Evolutionary conservation across 1,139 yeast species (phyloP), one percentile per base, ranked within the genome.

Genomic region (Meyerozyma smithsonii): DNA sequence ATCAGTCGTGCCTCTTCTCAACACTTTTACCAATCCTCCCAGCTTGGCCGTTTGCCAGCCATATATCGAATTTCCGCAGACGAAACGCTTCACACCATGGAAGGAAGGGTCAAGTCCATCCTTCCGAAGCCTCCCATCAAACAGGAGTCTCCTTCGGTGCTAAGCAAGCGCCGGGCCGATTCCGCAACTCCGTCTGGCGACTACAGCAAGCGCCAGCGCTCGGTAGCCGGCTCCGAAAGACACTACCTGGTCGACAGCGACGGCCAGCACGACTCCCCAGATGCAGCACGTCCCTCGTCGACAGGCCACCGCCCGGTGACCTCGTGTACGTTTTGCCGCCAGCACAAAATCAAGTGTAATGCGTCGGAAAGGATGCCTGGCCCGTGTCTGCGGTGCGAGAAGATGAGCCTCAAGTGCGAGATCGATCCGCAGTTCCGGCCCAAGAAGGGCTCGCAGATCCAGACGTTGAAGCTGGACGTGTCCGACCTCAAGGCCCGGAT

Each of bases 341-440:
- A 90, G 57, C 97, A 89, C 58, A 90, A 90, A 61, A 88, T 89
- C 62, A 85, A 84, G 55, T 90, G 97, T 62, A 87, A 90, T 56
- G 97, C 97, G 0, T 77, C 87, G 3, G 92, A 85, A 19, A 80
- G 83, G 45, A 84, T 77, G 50, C 97, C 97, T 1, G 70, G 72
- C 11, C 87, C 96, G 0, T 90, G 97, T 59, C 76, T 83, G 24
- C 64, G 96, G 43, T 90, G 97, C 61, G 83, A 79, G 37, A 71
- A 84, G 53, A 84, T 85, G 86, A 82, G 80, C 2, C 69, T 89
- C 33, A 76, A 74, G 44, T 90, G 97, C 66, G 90, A 85, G 51
- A 86, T 90, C 26, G 96, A 90, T 57, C 97, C 97, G 1, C 83
- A 83, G 50, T 90, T 88, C 60, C 75, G 90, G 54, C 97, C 97